phyloP scores from a whole-genome alignment of 2,329 filamentous ascomycete species.

The Colletotrichum sp. region DNA sequence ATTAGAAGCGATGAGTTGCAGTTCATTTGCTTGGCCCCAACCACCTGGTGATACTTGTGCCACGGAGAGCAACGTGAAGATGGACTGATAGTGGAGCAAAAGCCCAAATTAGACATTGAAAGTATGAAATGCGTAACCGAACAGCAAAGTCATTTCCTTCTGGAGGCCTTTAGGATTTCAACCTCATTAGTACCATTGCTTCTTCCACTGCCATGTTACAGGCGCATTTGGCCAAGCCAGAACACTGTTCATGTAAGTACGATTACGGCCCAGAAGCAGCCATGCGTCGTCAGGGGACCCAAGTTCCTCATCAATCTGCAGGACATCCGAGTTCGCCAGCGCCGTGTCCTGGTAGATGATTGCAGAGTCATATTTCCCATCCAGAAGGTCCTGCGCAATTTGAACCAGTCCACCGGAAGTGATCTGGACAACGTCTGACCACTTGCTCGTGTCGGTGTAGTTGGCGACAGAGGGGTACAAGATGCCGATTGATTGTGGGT shows the following conservation, averaged over 20 bases:
- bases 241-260: background rate
- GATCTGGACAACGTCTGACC: background rate
- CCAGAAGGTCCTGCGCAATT: background rate
- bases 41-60: background rate
- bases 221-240: background rate
- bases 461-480: background rate
- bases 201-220: background rate
- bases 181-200: background rate
- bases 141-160: background rate
- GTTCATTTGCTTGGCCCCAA: rapidly evolving
- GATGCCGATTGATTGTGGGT: background rate
- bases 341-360: background rate
- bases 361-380: background rate
- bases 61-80: background rate
- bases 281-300: background rate
- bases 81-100: background rate
- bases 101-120: background rate
- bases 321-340: background rate
- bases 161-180: background rate
- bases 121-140: background rate
- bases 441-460: background rate
- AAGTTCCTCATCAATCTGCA: background rate
- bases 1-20: background rate
- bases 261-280: background rate
- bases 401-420: background rate